phyloP scores from a whole-genome alignment of 1,284 basidiomycete species.

The Xerocomus cyaneibrunnescens region DNA sequence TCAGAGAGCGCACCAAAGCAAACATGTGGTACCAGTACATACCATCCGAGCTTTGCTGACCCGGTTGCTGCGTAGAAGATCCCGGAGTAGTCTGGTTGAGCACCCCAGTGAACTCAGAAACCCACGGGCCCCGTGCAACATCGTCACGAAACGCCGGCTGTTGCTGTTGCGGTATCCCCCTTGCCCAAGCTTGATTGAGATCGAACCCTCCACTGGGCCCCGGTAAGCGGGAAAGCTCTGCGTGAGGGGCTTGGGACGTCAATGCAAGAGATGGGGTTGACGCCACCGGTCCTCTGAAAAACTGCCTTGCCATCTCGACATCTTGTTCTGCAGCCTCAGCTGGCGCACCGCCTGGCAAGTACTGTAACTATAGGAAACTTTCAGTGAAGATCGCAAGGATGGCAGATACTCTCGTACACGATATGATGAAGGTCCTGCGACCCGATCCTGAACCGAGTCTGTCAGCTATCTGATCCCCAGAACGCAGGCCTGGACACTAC shows the following conservation, averaged over 20 bases:
- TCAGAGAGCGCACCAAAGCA: constrained; percentile 11
- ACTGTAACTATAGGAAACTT: constrained; percentile 54
- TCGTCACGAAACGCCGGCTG: constrained; percentile 36
- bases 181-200: constrained; percentile 54
- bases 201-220: constrained; percentile 37
- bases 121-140: constrained; percentile 43
- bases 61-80: constrained; percentile 32
- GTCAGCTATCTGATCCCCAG: constrained; percentile 1
- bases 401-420: constrained; percentile 44
- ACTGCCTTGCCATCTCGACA: constrained; percentile 72
- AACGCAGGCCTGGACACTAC: constrained; percentile 15
- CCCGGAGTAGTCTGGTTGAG: constrained; percentile 9
- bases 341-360: constrained; percentile 59
- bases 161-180: constrained; percentile 46
- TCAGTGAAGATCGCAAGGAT: constrained; percentile 6
- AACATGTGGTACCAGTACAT: constrained; percentile 6
- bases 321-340: constrained; percentile 59
- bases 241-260: constrained; percentile 37
- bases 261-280: constrained; percentile 32
- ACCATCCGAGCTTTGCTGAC: constrained; percentile 27
- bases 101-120: constrained; percentile 45
- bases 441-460: constrained; percentile 55
- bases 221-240: constrained; percentile 40
- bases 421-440: constrained; percentile 69
- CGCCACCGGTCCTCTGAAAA: constrained; percentile 57